Base-by-base conservation (phyloP, 148 eudicot species). In the Beta vulgaris region DNA sequence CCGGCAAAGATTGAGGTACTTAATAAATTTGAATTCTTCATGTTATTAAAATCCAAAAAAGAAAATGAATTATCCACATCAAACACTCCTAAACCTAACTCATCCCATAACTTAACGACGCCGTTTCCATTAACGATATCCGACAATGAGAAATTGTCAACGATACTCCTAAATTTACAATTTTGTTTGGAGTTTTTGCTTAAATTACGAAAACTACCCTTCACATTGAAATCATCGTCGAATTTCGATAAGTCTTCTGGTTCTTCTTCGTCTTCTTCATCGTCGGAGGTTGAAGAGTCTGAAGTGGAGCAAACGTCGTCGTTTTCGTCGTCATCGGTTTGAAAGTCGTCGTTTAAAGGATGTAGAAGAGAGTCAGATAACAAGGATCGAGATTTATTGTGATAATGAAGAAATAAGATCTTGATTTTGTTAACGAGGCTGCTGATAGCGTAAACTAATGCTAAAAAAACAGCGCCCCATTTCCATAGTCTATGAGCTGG, bases 71-170 rank as follows among this genome's bases (percentile, higher is more conserved):
- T 66, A 21, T 67, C 16, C 1, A 67, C 53, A 23, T 67, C 36
- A n/a, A 81, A 89, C 7, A 89, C 75, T 15, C 81, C 85, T 49
- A 87, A 76, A 0, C 86, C 85, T 9, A 86, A 61, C 34, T 86
- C 78, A 40, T 87, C 93, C 97, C 97, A 93, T 3, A 91, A 80
- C 84, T 84, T 87, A 10, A 93, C 98, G 60, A 91, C 89, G 42
- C 85, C 85, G 60, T 84, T 89, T 7, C 91, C 94, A 39, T 61
- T 58, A 1, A 88, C 68, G 2, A 93, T 76, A 16, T 91, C 91
- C 46, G 88, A 73, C 73, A 87, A 80, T 7, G 85, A 83, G 58
- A 82, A 81, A 46, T 78, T 32, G n/a, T 81, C 82, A 0, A 62
- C 76, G 6, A 75, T 9, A 53, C 76, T 80, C 15, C 81, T 69